Base-by-base conservation (phyloP, 2,329 filamentous ascomycete species). In the Cercospora sp. region DNA sequence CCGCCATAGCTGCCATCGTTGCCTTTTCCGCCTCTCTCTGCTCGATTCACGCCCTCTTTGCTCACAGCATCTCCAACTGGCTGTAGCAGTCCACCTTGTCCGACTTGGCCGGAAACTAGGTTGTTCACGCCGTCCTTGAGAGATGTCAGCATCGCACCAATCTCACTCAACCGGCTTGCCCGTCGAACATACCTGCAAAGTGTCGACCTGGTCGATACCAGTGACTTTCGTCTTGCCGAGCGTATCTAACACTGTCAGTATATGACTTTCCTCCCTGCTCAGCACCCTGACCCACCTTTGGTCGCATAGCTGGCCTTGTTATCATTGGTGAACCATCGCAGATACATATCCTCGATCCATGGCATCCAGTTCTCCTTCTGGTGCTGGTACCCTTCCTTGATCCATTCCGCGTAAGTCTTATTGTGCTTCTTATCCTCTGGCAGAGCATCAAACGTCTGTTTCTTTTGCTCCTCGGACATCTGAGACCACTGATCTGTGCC, bases 361-460 rank as follows among this genome's bases (percentile, higher is more conserved):
- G 90, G 90, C 77, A 91, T 85, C 90, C 90, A 93, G 74, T 81
- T 85, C 77, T 92, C 89, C 80, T 92, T 92, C 78, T 92, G 88
- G 65, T 86, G 80, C 81, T 91, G 89, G 83, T 92, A 92, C 61
- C 85, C 87, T 66, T 88, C 79, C 77, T 85, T 87, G 69, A 85
- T 79, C 85, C 85, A 89, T 74, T 90, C 87, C 78, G 84, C 82
- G 67, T 78, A 79, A 3, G 40, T 70, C 53, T 70, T 74, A 65
- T 74, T 72, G 69, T 76, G 70, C 66, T 78, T 73, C 73, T 79
- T 75, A 7, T 77, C 75, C 32, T 70, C 71, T 5, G 76, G 75
- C 18, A 77, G 73, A 21, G 67, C 67, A 67, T 77, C 75, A 70
- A 76, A 79, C 26, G 75, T 74, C 65, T 74, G 62, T 70, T 78